Evolutionary conservation across 345 rosid species (phyloP).

Genomic region (Anacardium occidentale): DNA sequence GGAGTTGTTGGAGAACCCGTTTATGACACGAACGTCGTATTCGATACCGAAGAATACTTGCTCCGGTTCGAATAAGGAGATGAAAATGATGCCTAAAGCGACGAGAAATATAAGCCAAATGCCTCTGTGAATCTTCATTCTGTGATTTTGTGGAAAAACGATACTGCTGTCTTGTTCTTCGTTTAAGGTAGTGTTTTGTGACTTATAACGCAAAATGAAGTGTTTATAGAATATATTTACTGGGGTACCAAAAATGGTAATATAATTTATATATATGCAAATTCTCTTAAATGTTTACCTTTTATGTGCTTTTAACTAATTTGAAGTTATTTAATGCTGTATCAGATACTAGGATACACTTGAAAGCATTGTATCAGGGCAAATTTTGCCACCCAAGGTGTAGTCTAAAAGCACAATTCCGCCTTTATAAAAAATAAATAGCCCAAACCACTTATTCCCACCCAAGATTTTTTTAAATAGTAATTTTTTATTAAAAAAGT

Average conservation of each 20-base stretch:
- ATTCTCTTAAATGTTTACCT: neutral
- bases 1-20: constrained; percentile 80
- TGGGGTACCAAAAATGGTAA: neutral
- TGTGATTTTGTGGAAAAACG: neutral
- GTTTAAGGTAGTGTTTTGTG: neutral
- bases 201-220: neutral
- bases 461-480: no score
- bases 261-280: neutral
- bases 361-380: no score
- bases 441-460: no score
- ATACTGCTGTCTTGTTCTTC: neutral
- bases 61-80: constrained; percentile 36
- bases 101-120: constrained; percentile 24
- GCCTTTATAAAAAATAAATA: no score
- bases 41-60: constrained; percentile 34
- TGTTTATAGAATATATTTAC: no score
- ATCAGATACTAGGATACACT: neutral
- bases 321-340: no score
- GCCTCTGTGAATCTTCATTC: constrained; percentile 38
- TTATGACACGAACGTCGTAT: constrained; percentile 77
- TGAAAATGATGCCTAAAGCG: constrained; percentile 29
- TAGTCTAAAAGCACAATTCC: no score
- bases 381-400: no score
- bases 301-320: no score
- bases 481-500: no score